Evolutionary conservation across 2,329 filamentous ascomycete genomes (phyloP), one percentile per base, ranked within the genome.

Genomic region (Xylaria sp.): DNA sequence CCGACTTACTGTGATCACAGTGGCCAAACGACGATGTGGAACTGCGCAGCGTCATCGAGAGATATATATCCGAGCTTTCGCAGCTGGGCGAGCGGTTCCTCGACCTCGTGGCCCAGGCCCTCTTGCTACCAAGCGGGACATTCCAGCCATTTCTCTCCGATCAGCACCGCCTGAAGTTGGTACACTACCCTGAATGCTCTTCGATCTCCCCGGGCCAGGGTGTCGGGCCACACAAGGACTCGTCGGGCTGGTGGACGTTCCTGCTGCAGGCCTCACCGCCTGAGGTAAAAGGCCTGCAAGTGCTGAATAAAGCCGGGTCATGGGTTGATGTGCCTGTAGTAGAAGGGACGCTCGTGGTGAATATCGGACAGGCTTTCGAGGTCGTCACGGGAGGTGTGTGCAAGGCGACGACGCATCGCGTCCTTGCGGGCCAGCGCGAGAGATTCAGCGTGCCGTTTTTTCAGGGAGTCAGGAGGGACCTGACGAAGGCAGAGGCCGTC

Each of bases 221-320:
- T 0, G 86, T 89, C 1, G 87, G 87, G 0, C 84, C 87, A 0
- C 87, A 89, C 77, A 89, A 89, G 71, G 86, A 88, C 73, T 89
- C 84, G 0, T 88, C 86, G 0, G 87, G 87, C 3, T 89, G 86
- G 86, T 87, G 87, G 79, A 90, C 88, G 0, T 89, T 90, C 68
- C 81, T 90, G 3, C 82, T 88, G 1, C 88, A 90, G 73, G 85
- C 87, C 6, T 86, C 84, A 0, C 81, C 83, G 2, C 83, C 85
- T 3, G 77, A 81, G 10, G 78, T 83, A 1, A 74, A 81, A 44
- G 83, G 86, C 0, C 77, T 88, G 0, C 83, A 88, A 71, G 84
- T 83, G 0, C 80, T 88, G 17, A 83, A 83, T 65, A 79, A 80
- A 45, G 72, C 73, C 0, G 84, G 83, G 1, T 68, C 74, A 1